Evolutionary conservation across 1,139 yeast species (phyloP).

Genomic region (Petasospora fabianii): DNA sequence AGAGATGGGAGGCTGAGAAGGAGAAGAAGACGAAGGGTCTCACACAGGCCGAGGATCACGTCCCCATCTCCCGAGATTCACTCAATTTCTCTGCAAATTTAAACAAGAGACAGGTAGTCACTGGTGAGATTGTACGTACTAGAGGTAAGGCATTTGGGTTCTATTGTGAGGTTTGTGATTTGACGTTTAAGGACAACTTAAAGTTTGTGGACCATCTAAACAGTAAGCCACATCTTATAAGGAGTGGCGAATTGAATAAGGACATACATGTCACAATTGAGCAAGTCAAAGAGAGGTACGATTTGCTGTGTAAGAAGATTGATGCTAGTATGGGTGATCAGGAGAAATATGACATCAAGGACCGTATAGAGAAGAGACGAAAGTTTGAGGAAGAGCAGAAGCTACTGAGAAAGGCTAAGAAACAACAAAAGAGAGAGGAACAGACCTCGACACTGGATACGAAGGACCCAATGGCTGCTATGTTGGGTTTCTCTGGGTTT

Average conservation of each 20-base stretch:
- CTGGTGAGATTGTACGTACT: conserved; percentile 40
- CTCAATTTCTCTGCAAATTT: conserved; percentile 39
- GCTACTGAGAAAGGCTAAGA: conserved; percentile 27
- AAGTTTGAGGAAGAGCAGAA: conserved; percentile 39
- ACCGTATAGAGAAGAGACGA: conserved; percentile 42
- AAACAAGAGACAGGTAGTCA: conserved; percentile 43
- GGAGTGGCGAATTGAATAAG: conserved; percentile 35
- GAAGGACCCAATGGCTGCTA: conserved; percentile 32
- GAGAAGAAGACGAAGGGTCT: background rate
- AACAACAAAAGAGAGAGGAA: conserved; percentile 23
- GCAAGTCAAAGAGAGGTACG: conserved; percentile 31
- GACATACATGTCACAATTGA: conserved; percentile 33
- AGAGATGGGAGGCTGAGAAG: conserved; percentile 21
- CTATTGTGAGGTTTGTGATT: conserved; percentile 73
- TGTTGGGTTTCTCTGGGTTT: conserved; percentile 63
- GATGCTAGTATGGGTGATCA: conserved; percentile 13
- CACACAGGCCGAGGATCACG: conserved; percentile 4
- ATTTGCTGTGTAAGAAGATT: conserved; percentile 23
- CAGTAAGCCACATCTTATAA: conserved; percentile 54
- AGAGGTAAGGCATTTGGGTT: conserved; percentile 73
- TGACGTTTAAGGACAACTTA: conserved; percentile 77
- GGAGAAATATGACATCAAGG: conserved; percentile 38
- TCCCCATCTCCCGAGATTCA: conserved; percentile 25
- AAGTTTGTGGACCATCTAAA: conserved; percentile 82
- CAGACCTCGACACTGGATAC: conserved; percentile 19